Conservation (phyloP, 208 protist genomes). For the Leishmania mexicana region DNA sequence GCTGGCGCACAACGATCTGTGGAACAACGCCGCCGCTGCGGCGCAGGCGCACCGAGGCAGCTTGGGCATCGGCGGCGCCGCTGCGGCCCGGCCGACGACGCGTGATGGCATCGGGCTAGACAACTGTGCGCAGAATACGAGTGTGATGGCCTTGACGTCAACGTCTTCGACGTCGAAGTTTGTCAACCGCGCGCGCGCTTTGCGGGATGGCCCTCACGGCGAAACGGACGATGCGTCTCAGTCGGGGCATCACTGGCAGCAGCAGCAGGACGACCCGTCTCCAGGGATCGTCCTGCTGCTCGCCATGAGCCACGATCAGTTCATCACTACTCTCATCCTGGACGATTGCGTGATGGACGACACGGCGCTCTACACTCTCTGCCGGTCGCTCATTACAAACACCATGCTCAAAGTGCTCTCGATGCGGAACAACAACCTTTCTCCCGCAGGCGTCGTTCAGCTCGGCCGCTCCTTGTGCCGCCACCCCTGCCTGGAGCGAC, state of each 20-base stretch:
- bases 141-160: not conserved
- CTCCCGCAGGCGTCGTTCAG: constrained; percentile 49
- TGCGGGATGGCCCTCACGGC: not conserved
- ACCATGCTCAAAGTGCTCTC: constrained; percentile 50
- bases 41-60: constrained; percentile 59
- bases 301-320: constrained; percentile 55
- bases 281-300: constrained; percentile 21
- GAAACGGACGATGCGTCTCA: not conserved
- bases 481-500: constrained; percentile 53
- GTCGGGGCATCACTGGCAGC: not conserved
- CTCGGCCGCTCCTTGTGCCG: constrained; percentile 64
- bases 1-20: constrained; percentile 72
- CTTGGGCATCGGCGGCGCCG: constrained; percentile 29
- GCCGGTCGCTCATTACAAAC: constrained; percentile 70
- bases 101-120: not conserved
- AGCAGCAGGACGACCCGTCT: not conserved
- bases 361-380: constrained; percentile 52
- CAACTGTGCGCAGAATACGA: not conserved
- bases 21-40: constrained; percentile 22
- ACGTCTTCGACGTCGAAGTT: constrained; percentile 3
- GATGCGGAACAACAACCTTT: constrained; percentile 67
- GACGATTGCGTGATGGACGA: constrained; percentile 69
- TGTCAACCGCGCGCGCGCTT: constrained; percentile 22
- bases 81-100: not conserved
- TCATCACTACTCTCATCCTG: constrained; percentile 54